These are phyloP conservation scores for Aurantiochytrium sp. DNA, from an alignment of 108 stramenopile species.

Conservation along the genomic window DNA sequence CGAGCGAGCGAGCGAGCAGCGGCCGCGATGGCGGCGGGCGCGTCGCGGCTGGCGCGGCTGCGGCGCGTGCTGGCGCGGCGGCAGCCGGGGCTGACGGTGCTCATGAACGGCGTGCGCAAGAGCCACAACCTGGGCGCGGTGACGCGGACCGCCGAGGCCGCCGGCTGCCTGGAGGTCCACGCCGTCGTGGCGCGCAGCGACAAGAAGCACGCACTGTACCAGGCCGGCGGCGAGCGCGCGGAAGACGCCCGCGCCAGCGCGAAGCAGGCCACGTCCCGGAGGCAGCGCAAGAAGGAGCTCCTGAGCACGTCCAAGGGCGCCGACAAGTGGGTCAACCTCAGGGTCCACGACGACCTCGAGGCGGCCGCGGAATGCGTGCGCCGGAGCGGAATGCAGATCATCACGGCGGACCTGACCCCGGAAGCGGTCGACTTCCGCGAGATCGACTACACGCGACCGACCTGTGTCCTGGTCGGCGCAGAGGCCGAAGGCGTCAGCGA, in stretches of 20 bases:
- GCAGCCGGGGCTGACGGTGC: background rate
- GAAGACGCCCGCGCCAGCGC: background rate
- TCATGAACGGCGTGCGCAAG: background rate
- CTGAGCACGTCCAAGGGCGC: background rate
- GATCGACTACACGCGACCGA: slow-evolving; percentile 7
- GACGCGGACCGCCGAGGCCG: background rate
- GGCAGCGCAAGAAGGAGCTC: background rate
- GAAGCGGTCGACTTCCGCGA: background rate
- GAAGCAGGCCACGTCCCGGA: background rate
- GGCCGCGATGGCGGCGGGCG: background rate
- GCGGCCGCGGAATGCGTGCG: background rate
- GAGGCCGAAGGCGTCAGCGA: background rate
- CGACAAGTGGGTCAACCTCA: background rate
- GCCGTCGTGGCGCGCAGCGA: background rate
- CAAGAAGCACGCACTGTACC: background rate
- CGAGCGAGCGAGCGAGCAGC: no score
- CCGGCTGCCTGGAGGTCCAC: background rate
- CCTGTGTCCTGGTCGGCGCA: background rate
- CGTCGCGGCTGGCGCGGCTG: background rate
- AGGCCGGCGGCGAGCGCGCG: background rate
- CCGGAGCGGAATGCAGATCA: background rate
- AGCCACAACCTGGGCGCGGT: background rate
- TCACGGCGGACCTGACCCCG: background rate
- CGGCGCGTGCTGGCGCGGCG: background rate
- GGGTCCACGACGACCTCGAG: background rate